Evolutionary conservation across 2,329 filamentous ascomycete species (phyloP), one percentile per base, ranked within the genome.

Genomic region (Fusarium clavum): DNA sequence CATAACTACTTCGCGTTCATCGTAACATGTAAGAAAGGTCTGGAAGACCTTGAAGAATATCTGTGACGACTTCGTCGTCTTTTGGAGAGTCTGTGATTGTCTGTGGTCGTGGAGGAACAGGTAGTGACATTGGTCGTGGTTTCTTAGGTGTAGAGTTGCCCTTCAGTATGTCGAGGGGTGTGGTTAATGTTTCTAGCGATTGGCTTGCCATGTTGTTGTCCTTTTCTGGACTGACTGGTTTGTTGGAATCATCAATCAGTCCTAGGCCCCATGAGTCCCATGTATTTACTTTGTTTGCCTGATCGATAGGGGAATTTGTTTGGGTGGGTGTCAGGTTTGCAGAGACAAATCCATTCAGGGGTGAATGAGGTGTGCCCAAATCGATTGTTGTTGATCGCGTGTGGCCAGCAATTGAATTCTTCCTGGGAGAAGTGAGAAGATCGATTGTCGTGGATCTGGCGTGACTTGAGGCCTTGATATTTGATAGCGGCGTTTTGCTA

Each of bases 11-110:
- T 68, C 49, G 40, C 60, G 47, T 74, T 52, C 64, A 84, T 70
- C 77, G 77, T 66, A 84, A 69, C 83, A 84, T 84, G 59, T 84
- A 84, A 22, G 83, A 82, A 41, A 84, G 72, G 72, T 84, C 81
- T 5, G 83, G 83, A 22, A 84, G 73, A 53, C 75, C 76, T 49
- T 73, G 73, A 34, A 84, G 64, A 52, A 84, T 79, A 32, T 67
- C 72, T 16, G 75, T 73, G 52, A 81, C 75, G 18, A 78, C 69
- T 20, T 77, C 73, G 16, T 80, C 78, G 20, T 81, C 77, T 34
- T 78, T 69, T 11, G 67, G 58, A 22, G 48, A 38, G 38, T 64
- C 55, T 9, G 30, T 38, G 29, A 52, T 40, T 48, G 44, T 45
- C 16, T 52, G 51, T 52, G 61, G 67, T 29, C 27, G 64, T 32